These are phyloP conservation scores for Terfezia boudieri DNA, from an alignment of 495 filamentous ascomycete genomes.

Conservation along the genomic window DNA sequence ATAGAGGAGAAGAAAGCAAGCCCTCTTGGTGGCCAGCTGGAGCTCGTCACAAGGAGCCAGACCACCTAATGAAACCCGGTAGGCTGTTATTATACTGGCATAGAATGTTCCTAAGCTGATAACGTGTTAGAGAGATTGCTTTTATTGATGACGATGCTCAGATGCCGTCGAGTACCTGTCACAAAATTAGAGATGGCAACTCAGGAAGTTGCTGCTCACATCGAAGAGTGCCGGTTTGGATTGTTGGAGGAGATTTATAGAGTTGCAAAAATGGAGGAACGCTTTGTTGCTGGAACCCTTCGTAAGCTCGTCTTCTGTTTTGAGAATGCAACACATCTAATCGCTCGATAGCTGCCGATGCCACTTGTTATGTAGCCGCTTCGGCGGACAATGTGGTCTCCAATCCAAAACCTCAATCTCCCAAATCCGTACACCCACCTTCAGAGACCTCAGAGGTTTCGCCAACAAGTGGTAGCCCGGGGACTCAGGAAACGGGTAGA, in stretches of 20 bases:
- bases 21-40: conserved; percentile 67
- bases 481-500: background rate
- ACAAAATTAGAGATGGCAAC: conserved; percentile 19
- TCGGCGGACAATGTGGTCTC: background rate
- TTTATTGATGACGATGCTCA: conserved; percentile 16
- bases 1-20: conserved; percentile 37
- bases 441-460: background rate
- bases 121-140: conserved; percentile 18
- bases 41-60: conserved; percentile 58
- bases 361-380: background rate
- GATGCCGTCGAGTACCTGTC: conserved; percentile 18
- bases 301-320: conserved; percentile 18
- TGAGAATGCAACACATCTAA: background rate
- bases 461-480: background rate
- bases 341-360: background rate
- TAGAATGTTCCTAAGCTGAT: background rate
- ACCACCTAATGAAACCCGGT: conserved; percentile 63
- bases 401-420: background rate
- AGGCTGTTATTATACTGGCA: conserved; percentile 14
- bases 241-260: conserved; percentile 31
- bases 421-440: background rate
- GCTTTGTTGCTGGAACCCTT: conserved; percentile 29
- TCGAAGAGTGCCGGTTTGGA: conserved; percentile 13
- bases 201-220: conserved; percentile 17
- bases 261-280: conserved; percentile 32